Evolutionary conservation across 768 basidiomycete genomes (phyloP), one percentile per base, ranked within the genome.

Genomic region (Rhodotorula babjevae): DNA sequence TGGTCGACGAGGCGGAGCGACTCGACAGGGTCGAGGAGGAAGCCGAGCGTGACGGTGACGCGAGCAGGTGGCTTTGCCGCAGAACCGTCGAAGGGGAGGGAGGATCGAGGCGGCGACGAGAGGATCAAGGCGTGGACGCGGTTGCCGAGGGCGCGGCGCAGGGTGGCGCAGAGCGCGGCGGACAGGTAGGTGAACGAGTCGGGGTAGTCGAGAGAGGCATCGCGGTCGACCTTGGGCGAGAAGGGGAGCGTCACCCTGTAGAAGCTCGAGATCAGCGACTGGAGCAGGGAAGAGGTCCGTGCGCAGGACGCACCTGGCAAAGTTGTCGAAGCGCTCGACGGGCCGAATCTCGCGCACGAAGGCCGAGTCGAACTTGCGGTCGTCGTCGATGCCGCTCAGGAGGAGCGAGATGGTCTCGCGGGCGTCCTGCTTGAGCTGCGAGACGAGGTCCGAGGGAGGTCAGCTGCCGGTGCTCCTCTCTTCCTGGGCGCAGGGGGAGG

Each of bases 1-100:
- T 93, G 91, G 77, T 98, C 96, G 40, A 98, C 90, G 3, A 97
- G 86, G 16, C 91, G 87, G 74, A 88, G 87, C 5, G 92, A 91
- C 71, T 90, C 82, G 14, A 86, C 83, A 0, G 87, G 83, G 76
- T 92, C 84, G 75, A 91, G 86, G 25, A 92, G 81, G 14, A 98
- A 80, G 8, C 95, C 94, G 47, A 98, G 83, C 73, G 86, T 84
- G 50, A 93, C 79, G 7, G 82, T 79, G 33, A 85, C 36, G 29
- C 77, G 29, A 1, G 74, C 80, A 0, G 85, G 81, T 3, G 53
- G 36, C 14, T 53, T 31, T 23, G 85, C 82, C 11, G 75, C 21
- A 15, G 72, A 2, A 2, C 67, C 50, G 18, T 56, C 49, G 50
- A 47, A 15, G 29, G 65, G 44, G 25, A 56, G 33, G 5, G 71